Conservation (phyloP, 2,329 filamentous ascomycete species). For the Verticillium longisporum region DNA sequence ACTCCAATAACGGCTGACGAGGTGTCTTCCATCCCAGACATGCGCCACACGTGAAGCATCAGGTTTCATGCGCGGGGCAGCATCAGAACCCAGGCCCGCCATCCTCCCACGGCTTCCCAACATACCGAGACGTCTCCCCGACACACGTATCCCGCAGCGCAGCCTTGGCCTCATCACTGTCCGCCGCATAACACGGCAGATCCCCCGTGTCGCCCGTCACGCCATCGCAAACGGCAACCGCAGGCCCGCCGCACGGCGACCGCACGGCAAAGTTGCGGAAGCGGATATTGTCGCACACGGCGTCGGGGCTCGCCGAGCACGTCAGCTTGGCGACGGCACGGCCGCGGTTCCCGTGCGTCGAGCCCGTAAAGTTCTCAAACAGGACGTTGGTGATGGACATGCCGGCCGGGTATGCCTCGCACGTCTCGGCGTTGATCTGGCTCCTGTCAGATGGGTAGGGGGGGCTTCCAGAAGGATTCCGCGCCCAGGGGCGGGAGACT, state of each 20-base stretch:
- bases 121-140: background rate
- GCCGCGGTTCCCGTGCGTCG: conserved; percentile 46
- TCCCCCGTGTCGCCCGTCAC: conserved; percentile 26
- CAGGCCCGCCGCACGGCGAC: conserved; percentile 35
- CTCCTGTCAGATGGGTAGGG: background rate
- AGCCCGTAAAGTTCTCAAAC: conserved; percentile 50
- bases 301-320: conserved; percentile 42
- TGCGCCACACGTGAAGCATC: too few relatives aligned
- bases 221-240: conserved; percentile 43
- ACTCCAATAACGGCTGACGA: too few relatives aligned
- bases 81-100: background rate
- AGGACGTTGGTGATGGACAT: conserved; percentile 49
- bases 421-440: conserved; percentile 47
- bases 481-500: background rate
- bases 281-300: conserved; percentile 48
- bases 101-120: background rate
- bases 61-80: too few relatives aligned
- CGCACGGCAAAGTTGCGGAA: conserved; percentile 48
- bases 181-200: conserved; percentile 24
- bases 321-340: conserved; percentile 44
- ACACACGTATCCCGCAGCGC: conserved; percentile 23
- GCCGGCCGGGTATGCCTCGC: conserved; percentile 46
- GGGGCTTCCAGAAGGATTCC: background rate
- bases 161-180: conserved; percentile 21
- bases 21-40: too few relatives aligned